A percentile compares a stretch with the other conserved stretches of the same genome.
Evolutionary conservation across 306 rosid genomes (phyloP).

Genomic region (Castanospermum australe): DNA sequence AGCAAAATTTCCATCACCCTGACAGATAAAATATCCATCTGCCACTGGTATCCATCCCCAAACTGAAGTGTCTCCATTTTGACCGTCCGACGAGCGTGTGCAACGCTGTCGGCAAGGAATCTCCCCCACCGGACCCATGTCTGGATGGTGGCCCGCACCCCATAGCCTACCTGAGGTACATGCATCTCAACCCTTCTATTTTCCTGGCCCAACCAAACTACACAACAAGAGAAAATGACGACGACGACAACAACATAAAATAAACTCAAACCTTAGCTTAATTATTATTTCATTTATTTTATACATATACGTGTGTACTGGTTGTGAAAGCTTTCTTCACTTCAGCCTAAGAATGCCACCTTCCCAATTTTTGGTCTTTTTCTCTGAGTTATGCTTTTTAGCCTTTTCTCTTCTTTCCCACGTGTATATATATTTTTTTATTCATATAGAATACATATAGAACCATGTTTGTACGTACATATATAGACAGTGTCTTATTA

Average conservation of each 20-base stretch:
- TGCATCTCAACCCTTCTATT: constrained; percentile 27
- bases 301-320: neutral
- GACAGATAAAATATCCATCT: neutral
- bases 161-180: neutral
- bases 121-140: constrained; percentile 30
- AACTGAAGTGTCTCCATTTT: neutral
- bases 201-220: constrained; percentile 31
- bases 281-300: neutral
- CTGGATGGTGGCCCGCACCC: constrained; percentile 30
- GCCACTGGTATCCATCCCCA: neutral
- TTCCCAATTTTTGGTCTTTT: constrained; percentile 13
- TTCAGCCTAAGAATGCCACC: constrained; percentile 24
- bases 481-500: neutral
- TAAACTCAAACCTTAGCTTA: neutral
- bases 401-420: constrained; percentile 17
- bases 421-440: constrained; percentile 15
- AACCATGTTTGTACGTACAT: neutral
- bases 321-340: neutral
- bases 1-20: neutral
- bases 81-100: neutral
- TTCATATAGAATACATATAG: neutral
- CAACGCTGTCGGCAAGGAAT: constrained; percentile 43
- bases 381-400: neutral
- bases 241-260: neutral
- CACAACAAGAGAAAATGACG: constrained; percentile 17